Conservation (phyloP, 495 filamentous ascomycete species). For the Sporormia fimetaria region DNA sequence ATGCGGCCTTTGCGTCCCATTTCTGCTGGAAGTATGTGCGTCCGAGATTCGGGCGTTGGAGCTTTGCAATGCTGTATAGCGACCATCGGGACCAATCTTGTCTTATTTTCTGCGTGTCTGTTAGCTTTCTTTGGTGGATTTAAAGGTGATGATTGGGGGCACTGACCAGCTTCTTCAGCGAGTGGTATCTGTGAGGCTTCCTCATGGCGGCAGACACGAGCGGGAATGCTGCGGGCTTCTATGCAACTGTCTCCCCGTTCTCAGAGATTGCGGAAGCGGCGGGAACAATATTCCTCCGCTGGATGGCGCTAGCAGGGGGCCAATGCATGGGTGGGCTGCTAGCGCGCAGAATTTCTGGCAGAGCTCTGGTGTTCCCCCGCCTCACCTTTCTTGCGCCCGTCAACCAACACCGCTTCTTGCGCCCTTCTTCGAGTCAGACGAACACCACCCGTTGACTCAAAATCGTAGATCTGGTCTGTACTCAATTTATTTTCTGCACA, state of each 20-base stretch:
- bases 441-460: too few species aligned
- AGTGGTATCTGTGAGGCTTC: conserved; percentile 44
- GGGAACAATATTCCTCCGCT: neutral
- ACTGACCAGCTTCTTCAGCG: conserved; percentile 51
- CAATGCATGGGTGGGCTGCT: neutral
- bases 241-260: too few species aligned
- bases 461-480: too few species aligned
- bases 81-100: conserved; percentile 98
- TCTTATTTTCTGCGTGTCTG: conserved; percentile 60
- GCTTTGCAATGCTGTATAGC: conserved; percentile 68
- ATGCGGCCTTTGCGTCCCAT: conserved; percentile 74
- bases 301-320: neutral
- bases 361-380: neutral
- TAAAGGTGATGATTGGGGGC: conserved; percentile 1
- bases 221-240: too few species aligned
- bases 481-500: too few species aligned
- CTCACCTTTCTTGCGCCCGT: too few species aligned
- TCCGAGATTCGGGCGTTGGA: conserved; percentile 28
- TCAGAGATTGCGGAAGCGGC: conserved; percentile 3
- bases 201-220: conserved; percentile 34
- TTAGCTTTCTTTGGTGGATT: conserved; percentile 21
- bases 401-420: too few species aligned
- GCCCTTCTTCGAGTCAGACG: too few species aligned
- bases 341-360: neutral
- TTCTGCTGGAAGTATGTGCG: conserved; percentile 94